Base-by-base conservation (phyloP, 805 yeast species). In the Wickerhamomyces canadensis region DNA sequence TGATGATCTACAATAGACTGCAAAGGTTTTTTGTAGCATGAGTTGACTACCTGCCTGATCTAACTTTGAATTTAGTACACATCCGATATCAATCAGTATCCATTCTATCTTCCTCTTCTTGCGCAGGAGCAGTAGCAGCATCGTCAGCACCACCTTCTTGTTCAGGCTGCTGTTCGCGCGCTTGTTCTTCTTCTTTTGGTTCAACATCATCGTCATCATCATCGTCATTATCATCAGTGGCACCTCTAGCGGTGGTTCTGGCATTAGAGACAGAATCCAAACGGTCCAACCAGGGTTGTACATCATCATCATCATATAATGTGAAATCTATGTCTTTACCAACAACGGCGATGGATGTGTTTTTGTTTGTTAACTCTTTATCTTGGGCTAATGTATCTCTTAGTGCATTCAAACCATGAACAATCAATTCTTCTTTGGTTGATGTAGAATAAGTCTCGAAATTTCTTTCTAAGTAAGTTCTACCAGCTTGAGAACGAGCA, bases 401-500 rank as follows among this genome's bases (percentile, higher is more conserved):
- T 56, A 93, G 72, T 0, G 98, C 95, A 49, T 80, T 80, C 50
- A 93, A 79, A 4, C 95, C 98, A 51, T 80, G 88, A 30, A 81
- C 78, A 43, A 93, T 78, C 48, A 93, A 74, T 50, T 84, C 80
- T 51, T 87, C 94, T 29, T 78, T 64, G 27, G 72, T 66, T 11
- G 74, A 66, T 7, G 78, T 66, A 37, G 73, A 71, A 49, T 86
- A 84, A 22, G 69, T 67, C 26, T 84, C 87, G 56, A 80, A 71
- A 49, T 82, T 81, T 57, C 96, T 80, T 64, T 93, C 99, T 57
- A 93, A 67, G 52, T 87, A 93, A 3, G 99, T 93, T 67, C 95
- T 79, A 13, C 96, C 97, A 35, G 98, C 98, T 65, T 93, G 99
- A 3, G 98, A 91, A 58, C 99, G 77, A 9, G 99, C 98, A 33